Evolutionary conservation across 192 early-diverging fungal species (phyloP), one percentile per base, ranked within the genome.

Genomic region (Coemansia sp.): DNA sequence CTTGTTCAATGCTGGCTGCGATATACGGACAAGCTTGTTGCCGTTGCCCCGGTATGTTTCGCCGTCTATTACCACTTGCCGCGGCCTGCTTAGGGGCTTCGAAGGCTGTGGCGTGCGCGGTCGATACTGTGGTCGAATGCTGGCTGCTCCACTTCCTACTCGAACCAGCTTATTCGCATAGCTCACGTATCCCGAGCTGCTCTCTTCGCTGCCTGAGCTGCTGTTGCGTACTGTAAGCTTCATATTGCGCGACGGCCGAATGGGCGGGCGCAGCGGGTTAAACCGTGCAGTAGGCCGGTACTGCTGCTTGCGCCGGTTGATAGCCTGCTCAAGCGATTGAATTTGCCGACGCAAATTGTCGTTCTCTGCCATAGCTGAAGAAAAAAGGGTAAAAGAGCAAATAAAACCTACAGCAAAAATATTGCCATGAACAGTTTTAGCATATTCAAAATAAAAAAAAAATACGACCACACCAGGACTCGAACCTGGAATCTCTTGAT

Each of bases 401-500:
- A 26, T 26, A 4, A 26, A 26, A 4, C 23, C 23, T 26, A 26
- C 23, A 26, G n/a, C n/a, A 26, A 26, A 26, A 1, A 26, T 26
- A 26, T 26, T 26, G 23, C 23, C 23, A 26, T 4, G 1, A 26
- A 26, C 1, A 26, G n/a, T n/a, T 26, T 4, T 26, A 26, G 23
- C 23, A n/a, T n/a, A n/a, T 26, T 26, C 23, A 26, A 26, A 3
- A 1, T 4, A 26, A 26, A 48, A 48, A 46, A 57, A 71, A 30
- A 34, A 39, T 53, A 34, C 62, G 71, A 74, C 50, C 71, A 42
- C 60, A 50, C 64, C 71, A 68, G 65, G 71, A 62, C 55, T 74
- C 65, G 71, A 74, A 74, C 71, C 65, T 68, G 71, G 64, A 74
- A 74, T 74, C 71, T 53, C 61, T 68, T 67, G 71, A 68, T 74